Base-by-base conservation (phyloP, 139 green algal genomes). In the Micractinium sp. region DNA sequence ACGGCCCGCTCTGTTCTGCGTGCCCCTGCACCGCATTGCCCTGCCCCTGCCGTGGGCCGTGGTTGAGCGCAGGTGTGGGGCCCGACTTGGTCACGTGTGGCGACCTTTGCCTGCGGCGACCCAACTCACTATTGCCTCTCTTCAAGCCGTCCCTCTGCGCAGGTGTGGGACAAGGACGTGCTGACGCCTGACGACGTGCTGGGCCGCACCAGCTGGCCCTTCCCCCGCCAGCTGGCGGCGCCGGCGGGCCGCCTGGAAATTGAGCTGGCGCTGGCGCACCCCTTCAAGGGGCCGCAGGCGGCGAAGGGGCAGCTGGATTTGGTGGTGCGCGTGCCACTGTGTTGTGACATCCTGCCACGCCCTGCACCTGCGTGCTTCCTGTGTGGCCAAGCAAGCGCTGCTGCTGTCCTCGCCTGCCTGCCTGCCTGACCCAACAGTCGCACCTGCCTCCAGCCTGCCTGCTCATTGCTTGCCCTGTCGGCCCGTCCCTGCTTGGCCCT, bases 131-230 rank as follows among this genome's bases (percentile, higher is more conserved):
- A n/a, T n/a, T n/a, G n/a, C n/a, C n/a, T n/a, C n/a, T n/a, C n/a
- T n/a, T n/a, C n/a, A n/a, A n/a, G n/a, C n/a, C n/a, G n/a, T 76
- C 16, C 13, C 7, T 41, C n/a, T 79, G 31, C 73, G 13, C 83
- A 87, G 83, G 85, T 88, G 47, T 88, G 85, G 85, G 85, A 88
- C 73, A 88, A 88, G 71, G 85, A 88, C 33, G 36, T 84, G 23
- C 74, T 91, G 18, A 89, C 75, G 0, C 73, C 63, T 4, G 88
- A 81, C n/a, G 88, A 84, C 31, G 61, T 60, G 60, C 47, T 79
- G 29, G 82, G 78, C 3, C 47, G 33, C 0, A 61, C 84, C 12
- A n/a, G 25, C 27, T 85, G 61, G 69, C 27, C 25, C 71, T 74
- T 88, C 33, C 22, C n/a, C 25, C 67, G 56, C 5, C 25, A 69